A percentile compares a stretch with the other conserved stretches of the same genome.
These are phyloP conservation scores for Vinca minor DNA, from an alignment of 257 asterid genomes.

Conservation along the genomic window DNA sequence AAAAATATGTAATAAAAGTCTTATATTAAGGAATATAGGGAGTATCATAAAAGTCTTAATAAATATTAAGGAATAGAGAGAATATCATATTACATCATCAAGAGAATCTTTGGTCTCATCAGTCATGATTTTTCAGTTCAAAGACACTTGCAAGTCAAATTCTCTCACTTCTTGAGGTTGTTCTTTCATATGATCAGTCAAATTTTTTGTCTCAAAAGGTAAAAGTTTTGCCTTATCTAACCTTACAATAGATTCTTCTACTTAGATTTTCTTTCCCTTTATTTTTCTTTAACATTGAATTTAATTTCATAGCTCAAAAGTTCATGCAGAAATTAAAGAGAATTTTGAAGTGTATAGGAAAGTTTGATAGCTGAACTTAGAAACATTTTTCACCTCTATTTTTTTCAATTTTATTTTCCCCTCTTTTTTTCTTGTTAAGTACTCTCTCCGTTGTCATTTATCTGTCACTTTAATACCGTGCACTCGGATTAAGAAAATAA, in stretches of 20 bases:
- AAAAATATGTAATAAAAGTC: no score
- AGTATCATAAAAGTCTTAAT: no score
- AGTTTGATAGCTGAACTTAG: background rate
- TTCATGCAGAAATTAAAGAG: background rate
- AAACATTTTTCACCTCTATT: background rate
- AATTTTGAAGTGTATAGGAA: background rate
- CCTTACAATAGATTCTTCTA: constrained; percentile 10
- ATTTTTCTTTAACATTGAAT: constrained; percentile 10
- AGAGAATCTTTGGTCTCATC: constrained; percentile 56
- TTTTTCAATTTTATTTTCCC: background rate
- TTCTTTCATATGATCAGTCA: constrained; percentile 21
- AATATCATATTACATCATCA: constrained; percentile 11
- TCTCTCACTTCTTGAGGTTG: constrained; percentile 1
- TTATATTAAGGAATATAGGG: no score
- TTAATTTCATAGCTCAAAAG: constrained; percentile 9
- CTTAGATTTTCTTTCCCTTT: constrained; percentile 6
- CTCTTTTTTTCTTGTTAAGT: background rate
- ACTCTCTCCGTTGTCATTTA: no score
- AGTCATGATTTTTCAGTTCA: constrained; percentile 36
- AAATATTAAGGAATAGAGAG: no score
- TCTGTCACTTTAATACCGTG: no score
- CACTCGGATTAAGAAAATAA: no score
- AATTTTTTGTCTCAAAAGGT: constrained; percentile 21
- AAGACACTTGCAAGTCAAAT: constrained; percentile 23
- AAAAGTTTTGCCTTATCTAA: constrained; percentile 19